These are phyloP conservation scores for Cymbopogon flexuosus DNA, from an alignment of 202 grass and related monocot species.

Conservation along the genomic window DNA sequence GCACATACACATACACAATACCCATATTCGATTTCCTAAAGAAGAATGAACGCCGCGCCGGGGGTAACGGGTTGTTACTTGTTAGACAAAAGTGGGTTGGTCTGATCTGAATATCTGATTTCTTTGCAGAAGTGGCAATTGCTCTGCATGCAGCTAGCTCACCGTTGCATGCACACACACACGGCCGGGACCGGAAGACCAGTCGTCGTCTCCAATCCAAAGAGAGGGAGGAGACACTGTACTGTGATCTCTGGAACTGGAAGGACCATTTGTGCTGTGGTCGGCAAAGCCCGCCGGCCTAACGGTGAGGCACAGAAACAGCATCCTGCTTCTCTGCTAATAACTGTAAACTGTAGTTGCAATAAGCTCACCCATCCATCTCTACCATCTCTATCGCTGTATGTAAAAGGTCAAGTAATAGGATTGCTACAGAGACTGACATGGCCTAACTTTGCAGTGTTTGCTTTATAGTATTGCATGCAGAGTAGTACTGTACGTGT, in stretches of 20 bases:
- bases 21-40: not conserved
- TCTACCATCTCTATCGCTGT: not conserved
- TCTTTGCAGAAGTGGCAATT: not conserved
- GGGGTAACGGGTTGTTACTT: too few species aligned
- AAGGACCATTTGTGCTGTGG: slow-evolving; percentile 2
- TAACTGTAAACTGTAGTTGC: not conserved
- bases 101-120: not conserved
- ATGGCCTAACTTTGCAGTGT: slow-evolving; percentile 7
- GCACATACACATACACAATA: too few species aligned
- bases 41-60: not conserved
- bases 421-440: not conserved
- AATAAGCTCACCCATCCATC: not conserved
- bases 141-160: not conserved
- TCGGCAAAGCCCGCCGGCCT: slow-evolving; percentile 2
- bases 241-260: not conserved
- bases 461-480: not conserved
- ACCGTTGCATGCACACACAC: not conserved
- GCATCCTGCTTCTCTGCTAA: not conserved
- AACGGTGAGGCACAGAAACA: not conserved
- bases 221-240: not conserved
- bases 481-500: too few species aligned
- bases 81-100: not conserved
- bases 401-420: not conserved
- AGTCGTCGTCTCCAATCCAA: not conserved
- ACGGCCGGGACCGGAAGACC: not conserved